Conservation (phyloP, 1,284 basidiomycete genomes). For the Porogramme epimiltina region DNA sequence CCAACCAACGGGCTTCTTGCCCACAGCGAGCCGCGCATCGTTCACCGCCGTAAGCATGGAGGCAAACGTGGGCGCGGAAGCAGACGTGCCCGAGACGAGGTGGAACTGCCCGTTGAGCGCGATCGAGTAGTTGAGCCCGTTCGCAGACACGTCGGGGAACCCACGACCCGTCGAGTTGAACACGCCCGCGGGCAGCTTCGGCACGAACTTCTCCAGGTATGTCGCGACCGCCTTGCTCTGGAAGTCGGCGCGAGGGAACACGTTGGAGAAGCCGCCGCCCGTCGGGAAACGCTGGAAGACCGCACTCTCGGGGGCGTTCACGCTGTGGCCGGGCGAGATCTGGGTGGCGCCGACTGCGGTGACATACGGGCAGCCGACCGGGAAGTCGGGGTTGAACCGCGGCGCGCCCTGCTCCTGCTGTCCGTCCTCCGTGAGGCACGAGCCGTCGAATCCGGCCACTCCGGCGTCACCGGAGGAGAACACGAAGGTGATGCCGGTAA, state of each 20-base stretch:
- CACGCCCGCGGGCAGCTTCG: conserved; percentile 50
- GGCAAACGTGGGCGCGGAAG: conserved; percentile 42
- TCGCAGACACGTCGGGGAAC: conserved; percentile 13
- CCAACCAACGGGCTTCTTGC: conserved; percentile 47
- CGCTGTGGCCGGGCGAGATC: conserved; percentile 50
- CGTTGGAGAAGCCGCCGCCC: conserved; percentile 67
- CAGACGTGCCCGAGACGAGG: conserved; percentile 57
- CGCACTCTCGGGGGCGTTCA: conserved; percentile 52
- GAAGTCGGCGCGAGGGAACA: conserved; percentile 56
- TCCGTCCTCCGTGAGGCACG: conserved; percentile 47
- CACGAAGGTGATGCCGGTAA: conserved; percentile 60
- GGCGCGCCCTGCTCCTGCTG: conserved; percentile 34
- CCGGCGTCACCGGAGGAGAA: conserved; percentile 70
- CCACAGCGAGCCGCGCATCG: conserved; percentile 50
- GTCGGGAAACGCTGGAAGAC: conserved; percentile 42
- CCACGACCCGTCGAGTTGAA: conserved; percentile 48
- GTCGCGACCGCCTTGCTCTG: conserved; percentile 44
- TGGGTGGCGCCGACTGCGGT: conserved; percentile 61
- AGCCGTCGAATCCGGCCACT: conserved; percentile 47
- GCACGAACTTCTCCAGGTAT: conserved; percentile 46
- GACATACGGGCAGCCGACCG: conserved; percentile 57
- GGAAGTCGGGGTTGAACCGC: conserved; percentile 55
- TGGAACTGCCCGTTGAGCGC: conserved; percentile 43
- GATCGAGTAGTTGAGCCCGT: conserved; percentile 51
- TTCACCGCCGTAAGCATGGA: conserved; percentile 59